Base-by-base conservation (phyloP, 345 rosid species). In the Cochlearia excelsa region DNA sequence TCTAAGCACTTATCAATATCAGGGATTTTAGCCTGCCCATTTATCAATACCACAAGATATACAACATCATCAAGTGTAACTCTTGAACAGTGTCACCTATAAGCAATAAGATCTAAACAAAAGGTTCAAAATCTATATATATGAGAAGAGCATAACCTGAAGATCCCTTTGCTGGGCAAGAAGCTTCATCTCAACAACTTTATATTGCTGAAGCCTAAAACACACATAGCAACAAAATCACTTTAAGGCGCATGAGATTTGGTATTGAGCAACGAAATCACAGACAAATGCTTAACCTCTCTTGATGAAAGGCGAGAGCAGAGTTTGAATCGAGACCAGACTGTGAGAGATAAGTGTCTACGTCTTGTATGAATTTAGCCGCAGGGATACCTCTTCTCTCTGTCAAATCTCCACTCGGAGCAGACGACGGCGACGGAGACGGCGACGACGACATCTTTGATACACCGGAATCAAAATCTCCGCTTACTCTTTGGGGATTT, bases 311-410 rank as follows among this genome's bases (percentile, higher is more conserved):
- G 54, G 97, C 80, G 51, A 90, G 94, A 54, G 90, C 81, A 10
- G 97, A 81, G 79, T 84, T 85, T 46, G 79, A 80, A 75, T 87
- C 90, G 59, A 85, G 81, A 34, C 84, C 87, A 8, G 80, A 73
- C 52, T 80, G 84, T 45, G 80, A 50, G 75, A 90, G 97, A 63
- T 76, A 84, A 30, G 82, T 81, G 48, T 81, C 84, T 0, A 85
- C 99, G 72, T 85, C 97, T 76, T 85, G 86, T 7, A 80, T 92
- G 66, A 90, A 87, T 66, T 85, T 90, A 63, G 97, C 97, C 26
- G 81, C 99, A 0, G 95, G 90, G 46, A 81, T 82, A 44, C 97
- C 96, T 75, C 97, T 81, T 66, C 99, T 81, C 84, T 84, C 99
- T 3, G 84, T 75, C 67, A 73, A 50, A 53, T 58, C 59, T 16